A percentile compares a stretch with the other conserved stretches of the same genome.
Evolutionary conservation across 2,329 filamentous ascomycete genomes (phyloP).

Genomic region (Fusarium sp.): DNA sequence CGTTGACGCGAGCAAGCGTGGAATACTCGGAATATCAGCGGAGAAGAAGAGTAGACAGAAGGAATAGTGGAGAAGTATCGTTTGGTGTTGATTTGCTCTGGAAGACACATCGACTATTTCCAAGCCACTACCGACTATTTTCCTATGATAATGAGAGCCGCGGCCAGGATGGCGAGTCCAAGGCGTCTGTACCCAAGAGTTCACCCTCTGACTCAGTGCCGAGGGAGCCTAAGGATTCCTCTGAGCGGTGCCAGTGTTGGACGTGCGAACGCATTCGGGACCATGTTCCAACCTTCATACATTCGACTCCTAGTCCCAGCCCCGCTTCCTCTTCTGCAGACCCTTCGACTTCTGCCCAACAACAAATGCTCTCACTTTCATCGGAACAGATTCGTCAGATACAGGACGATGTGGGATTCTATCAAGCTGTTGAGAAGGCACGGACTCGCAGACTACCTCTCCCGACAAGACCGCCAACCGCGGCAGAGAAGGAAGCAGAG

Average conservation of each 20-base stretch:
- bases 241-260: conserved; percentile 28
- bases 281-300: conserved; percentile 16
- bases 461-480: conserved; percentile 20
- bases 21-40: conserved; percentile 25
- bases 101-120: conserved; percentile 26
- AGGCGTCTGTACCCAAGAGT: background rate
- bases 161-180: background rate
- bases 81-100: conserved; percentile 27
- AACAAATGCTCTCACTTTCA: conserved; percentile 15
- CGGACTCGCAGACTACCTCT: conserved; percentile 3
- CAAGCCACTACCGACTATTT: conserved; percentile 21
- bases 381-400: conserved; percentile 25
- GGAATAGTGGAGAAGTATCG: background rate
- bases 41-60: background rate
- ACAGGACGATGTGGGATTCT: conserved; percentile 36
- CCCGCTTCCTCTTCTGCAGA: background rate
- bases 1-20: conserved; percentile 3
- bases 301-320: background rate
- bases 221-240: no score
- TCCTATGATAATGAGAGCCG: background rate
- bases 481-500: conserved; percentile 22
- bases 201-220: background rate
- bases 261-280: conserved; percentile 36
- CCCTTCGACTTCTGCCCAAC: background rate
- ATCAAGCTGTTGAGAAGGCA: conserved; percentile 24